Base-by-base conservation (phyloP, 2,329 filamentous ascomycete species). In the Paecilomyces formosus region DNA sequence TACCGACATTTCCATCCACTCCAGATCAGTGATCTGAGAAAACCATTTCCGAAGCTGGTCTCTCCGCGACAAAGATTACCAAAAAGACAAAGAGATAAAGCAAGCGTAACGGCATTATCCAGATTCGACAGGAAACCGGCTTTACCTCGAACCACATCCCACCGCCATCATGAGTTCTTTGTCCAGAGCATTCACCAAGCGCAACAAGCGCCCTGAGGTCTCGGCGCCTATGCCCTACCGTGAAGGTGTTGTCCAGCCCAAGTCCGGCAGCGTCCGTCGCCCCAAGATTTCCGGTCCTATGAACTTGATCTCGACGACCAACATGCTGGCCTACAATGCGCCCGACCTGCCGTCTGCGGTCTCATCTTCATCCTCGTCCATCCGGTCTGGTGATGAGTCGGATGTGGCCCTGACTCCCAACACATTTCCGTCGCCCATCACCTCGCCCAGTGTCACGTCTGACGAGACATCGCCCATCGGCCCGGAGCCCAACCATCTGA, bases 261-360 rank as follows among this genome's bases (percentile, higher is more conserved):
- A 74, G 64, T 78, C 73, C 31, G 77, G 74, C 30, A 76, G 73
- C 18, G 79, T 80, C 65, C 75, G 78, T 59, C 74, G 78, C 54
- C 74, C 69, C 61, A 74, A 77, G 61, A 99, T 99, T 71, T 99
- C 94, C 1, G 85, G 82, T 2, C 94, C 94, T 0, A 82, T 96
- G 56, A 87, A 92, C 74, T 82, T 99, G 62, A 81, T 97, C 54
- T 95, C 94, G 60, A 96, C 93, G 4, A 97, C 94, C 66, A 99
- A 97, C 76, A 91, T 95, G 84, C 87, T 97, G 57, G 92, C 91
- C 7, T 96, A 96, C 82, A 93, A 93, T 70, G 92, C 94, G 9
- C 93, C 93, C 55, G 89, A 97, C 70, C 86, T 97, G 62, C 78
- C 79, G 52, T 73, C 69, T 55, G 50, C 58, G 12, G 68, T 73